phyloP scores from a whole-genome alignment of 2,329 filamentous ascomycete species.

The Alternaria ventricosa region DNA sequence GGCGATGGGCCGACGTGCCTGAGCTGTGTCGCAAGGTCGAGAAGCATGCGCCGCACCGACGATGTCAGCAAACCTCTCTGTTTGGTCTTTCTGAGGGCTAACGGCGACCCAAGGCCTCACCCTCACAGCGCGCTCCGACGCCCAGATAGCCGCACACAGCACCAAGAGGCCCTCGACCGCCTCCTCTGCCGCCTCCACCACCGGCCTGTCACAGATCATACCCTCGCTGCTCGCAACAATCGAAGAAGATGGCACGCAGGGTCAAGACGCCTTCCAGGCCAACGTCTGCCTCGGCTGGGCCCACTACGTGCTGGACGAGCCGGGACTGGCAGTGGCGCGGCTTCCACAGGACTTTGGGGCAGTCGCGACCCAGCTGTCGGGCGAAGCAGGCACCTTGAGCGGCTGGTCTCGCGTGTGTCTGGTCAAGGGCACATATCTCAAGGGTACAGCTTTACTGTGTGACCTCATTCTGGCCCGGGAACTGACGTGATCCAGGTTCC shows the following conservation, averaged over 20 bases:
- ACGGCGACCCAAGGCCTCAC: conserved; percentile 51
- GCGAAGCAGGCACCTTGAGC: conserved; percentile 54
- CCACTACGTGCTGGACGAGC: conserved; percentile 78
- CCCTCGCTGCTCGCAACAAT: conserved; percentile 50
- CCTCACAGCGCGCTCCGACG: conserved; percentile 55
- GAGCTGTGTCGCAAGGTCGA: conserved; percentile 91
- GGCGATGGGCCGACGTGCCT: conserved; percentile 83
- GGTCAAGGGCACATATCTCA: conserved; percentile 79
- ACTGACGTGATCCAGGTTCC: conserved; percentile 47
- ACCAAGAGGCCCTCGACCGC: conserved; percentile 51
- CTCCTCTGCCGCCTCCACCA: conserved; percentile 44
- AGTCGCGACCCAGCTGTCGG: conserved; percentile 29
- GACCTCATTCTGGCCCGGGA: not conserved
- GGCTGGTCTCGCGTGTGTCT: conserved; percentile 85
- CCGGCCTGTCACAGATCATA: conserved; percentile 44
- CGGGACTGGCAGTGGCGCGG: conserved; percentile 63
- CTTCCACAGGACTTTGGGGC: conserved; percentile 68
- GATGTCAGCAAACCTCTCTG: conserved; percentile 66
- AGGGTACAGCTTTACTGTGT: conserved; percentile 58
- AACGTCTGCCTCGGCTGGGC: conserved; percentile 85
- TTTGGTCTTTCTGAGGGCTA: conserved; percentile 17
- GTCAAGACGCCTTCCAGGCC: conserved; percentile 74
- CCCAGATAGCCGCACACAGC: conserved; percentile 54
- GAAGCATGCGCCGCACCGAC: conserved; percentile 86
- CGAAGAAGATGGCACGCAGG: conserved; percentile 49